Percentiles rank a stretch among this genome's conserved stretches.
Evolutionary conservation across 2,329 filamentous ascomycete species (phyloP).

Genomic region (Cryphonectria japonica): DNA sequence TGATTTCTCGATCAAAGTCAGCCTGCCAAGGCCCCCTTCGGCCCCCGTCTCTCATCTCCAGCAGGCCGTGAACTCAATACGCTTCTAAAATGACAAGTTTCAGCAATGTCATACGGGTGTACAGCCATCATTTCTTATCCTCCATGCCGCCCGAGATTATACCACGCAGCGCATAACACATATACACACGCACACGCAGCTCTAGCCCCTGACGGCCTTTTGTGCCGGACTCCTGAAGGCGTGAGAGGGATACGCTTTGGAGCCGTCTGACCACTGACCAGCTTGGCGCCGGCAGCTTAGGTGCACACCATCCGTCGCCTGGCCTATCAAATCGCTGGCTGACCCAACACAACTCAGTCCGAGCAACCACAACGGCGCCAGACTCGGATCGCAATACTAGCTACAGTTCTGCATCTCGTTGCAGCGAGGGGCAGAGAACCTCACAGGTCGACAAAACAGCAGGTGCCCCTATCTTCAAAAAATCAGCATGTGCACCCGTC

Average conservation of each 20-base stretch:
- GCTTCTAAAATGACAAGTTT: neutral
- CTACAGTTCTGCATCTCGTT: neutral
- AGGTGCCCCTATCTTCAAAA: too few relatives aligned
- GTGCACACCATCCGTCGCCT: conserved; percentile 18
- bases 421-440: neutral
- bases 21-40: too few relatives aligned
- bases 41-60: neutral
- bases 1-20: neutral
- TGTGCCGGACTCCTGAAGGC: neutral
- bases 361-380: conserved; percentile 1
- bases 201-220: neutral
- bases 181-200: neutral
- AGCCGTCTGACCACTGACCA: conserved; percentile 11
- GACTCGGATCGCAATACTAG: neutral
- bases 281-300: conserved; percentile 16
- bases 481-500: neutral
- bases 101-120: neutral
- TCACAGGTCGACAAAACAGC: neutral
- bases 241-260: neutral
- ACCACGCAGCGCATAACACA: neutral
- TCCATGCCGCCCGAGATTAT: neutral
- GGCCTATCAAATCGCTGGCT: neutral
- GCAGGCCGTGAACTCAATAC: neutral
- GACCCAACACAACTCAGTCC: neutral
- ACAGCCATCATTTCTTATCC: neutral